Evolutionary conservation across 2,329 filamentous ascomycete species (phyloP), one percentile per base, ranked within the genome.

Genomic region (Phoma sp.): DNA sequence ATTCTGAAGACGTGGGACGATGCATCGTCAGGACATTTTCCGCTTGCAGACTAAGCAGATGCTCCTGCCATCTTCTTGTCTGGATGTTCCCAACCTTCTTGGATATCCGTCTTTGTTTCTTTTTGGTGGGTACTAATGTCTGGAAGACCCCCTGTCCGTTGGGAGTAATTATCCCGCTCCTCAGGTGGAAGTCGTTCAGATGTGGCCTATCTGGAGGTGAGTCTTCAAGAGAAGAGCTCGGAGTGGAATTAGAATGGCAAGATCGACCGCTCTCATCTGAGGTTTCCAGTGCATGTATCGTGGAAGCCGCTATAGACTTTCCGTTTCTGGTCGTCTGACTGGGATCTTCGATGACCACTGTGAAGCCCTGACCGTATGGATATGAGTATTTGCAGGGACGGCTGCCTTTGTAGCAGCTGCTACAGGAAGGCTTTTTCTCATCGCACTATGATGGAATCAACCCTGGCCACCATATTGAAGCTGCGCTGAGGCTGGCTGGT

Each of bases 301-400:
- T 7, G 4, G 50, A 37, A 4, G 18, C 18, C 2, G 38, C 23
- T 5, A 53, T 42, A 14, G 44, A 47, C 14, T 39, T 47, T n/a
- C 50, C 50, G 14, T 53, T 43, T 33, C 38, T 42, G 3, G 50
- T 53, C 50, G 47, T 53, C 24, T 32, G 50, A 27, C 43, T 47
- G 7, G 50, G 50, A 27, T 53, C 50, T 36, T 47, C 43, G n/a
- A 53, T 47, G 2, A 53, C 50, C 13, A 53, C 13, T 5, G 43
- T 22, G 39, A 53, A 47, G 33, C 38, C 43, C n/a, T 23, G 43
- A 2, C 44, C 43, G 2, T 39, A 18, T 4, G 38, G 11, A 33
- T 43, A 47, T 7, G 41, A 18, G 22, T 51, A 51, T 23, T 47
- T 37, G 39, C 50, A 53, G 18, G 38, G 6, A 9, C 50, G 24